These are phyloP conservation scores for Moringa oleifera DNA, from an alignment of 345 rosid genomes.

Conservation along the genomic window DNA sequence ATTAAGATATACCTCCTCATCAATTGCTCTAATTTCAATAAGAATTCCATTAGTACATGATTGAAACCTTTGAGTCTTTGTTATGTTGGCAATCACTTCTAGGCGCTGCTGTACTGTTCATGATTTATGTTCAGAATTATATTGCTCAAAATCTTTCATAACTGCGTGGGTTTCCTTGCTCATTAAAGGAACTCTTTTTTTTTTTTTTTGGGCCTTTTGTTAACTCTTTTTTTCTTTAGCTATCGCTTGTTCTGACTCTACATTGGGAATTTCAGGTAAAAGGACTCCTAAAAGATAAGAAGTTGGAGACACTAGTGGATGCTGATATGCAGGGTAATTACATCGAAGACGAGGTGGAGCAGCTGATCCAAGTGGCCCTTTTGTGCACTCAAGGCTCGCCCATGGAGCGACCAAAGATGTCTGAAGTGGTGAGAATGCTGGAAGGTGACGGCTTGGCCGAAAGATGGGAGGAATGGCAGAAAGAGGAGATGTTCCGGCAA, in stretches of 20 bases:
- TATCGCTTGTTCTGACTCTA: not conserved
- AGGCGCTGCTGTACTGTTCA: not conserved
- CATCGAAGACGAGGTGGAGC: slow-evolving; percentile 59
- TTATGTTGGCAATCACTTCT: no score
- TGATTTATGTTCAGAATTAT: no score
- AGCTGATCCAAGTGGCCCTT: slow-evolving; percentile 80
- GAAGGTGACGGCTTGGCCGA: slow-evolving; percentile 91
- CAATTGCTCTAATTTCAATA: not conserved
- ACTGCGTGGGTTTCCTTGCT: not conserved
- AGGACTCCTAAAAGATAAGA: slow-evolving; percentile 82
- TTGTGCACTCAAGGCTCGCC: slow-evolving; percentile 76
- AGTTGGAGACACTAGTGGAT: slow-evolving; percentile 68
- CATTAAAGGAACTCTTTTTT: no score
- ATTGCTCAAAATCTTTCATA: not conserved
- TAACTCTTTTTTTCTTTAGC: no score
- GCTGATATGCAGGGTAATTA: slow-evolving; percentile 57
- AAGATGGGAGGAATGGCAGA: slow-evolving; percentile 98
- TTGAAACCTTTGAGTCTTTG: no score
- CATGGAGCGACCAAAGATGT: slow-evolving; percentile 86
- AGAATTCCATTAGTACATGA: not conserved
- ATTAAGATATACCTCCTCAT: not conserved
- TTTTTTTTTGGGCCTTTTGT: no score
- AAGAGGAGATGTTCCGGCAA: slow-evolving; percentile 62
- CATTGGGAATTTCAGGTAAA: slow-evolving; percentile 48
- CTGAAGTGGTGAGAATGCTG: slow-evolving; percentile 89